phyloP scores from a whole-genome alignment of 2,329 filamentous ascomycete genomes.

The Simplicillium sp. region DNA sequence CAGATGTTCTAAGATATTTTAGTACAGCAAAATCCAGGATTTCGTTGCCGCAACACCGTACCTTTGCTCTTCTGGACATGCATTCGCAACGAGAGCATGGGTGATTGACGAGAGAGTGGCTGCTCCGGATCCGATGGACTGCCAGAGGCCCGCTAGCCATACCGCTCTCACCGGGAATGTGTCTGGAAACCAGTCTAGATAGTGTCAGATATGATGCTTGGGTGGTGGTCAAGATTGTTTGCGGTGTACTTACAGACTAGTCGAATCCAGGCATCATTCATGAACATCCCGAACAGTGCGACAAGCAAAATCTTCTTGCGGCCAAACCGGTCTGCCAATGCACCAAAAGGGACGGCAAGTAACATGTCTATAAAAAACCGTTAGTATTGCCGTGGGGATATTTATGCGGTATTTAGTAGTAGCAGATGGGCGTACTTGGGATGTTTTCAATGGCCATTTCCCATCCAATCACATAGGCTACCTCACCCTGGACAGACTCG shows the following conservation, averaged over 20 bases:
- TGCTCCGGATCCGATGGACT: constrained; percentile 6
- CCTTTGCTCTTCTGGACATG: constrained; percentile 8
- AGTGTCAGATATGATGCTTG: too few species aligned
- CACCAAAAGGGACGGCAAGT: constrained; percentile 8
- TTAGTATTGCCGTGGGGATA: too few species aligned
- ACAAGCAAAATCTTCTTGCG: constrained; percentile 10
- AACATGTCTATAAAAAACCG: constrained; percentile 1
- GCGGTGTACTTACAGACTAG: constrained; percentile 9
- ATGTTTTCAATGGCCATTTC: constrained; percentile 7
- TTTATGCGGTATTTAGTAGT: too few species aligned
- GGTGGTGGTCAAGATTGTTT: too few species aligned
- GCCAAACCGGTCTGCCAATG: constrained; percentile 9
- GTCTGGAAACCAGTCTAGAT: background rate
- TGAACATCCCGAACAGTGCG: constrained; percentile 7
- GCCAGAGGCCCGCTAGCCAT: constrained; percentile 10
- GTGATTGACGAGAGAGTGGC: constrained; percentile 5
- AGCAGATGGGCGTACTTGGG: background rate
- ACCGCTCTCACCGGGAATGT: constrained; percentile 8
- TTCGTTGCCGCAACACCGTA: background rate
- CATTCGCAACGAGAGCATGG: constrained; percentile 9
- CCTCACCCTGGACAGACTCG: constrained; percentile 8
- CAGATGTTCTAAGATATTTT: constrained; percentile 6
- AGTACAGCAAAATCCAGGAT: too few species aligned
- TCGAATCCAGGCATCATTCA: constrained; percentile 9
- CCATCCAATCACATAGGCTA: constrained; percentile 10